Base-by-base conservation (phyloP, 108 stramenopile genomes). In the Skeletonema potamos region DNA sequence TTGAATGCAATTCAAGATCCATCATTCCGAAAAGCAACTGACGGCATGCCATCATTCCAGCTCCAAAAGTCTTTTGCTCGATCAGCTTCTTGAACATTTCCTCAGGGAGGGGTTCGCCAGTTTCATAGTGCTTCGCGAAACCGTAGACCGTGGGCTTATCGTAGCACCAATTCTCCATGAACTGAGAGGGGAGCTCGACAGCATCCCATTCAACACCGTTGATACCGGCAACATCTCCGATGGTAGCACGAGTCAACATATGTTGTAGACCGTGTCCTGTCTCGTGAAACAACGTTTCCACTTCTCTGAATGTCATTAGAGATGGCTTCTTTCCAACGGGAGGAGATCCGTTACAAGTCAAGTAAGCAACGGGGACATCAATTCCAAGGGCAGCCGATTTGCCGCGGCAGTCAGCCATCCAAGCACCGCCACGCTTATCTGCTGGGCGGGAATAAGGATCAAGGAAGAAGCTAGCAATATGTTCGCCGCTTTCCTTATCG, bases 151-250 rank as follows among this genome's bases (percentile, higher is more conserved):
- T 97, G 13, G 87, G 77, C 27, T 86, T 70, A 72, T 99, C 97
- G 82, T 97, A 98, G 77, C 96, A 96, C 97, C 97, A 99, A 73
- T 98, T 98, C 65, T 99, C 99, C 99, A 99, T 99, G 85, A 98
- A 99, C 78, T 99, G 98, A 4, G 83, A 93, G 0, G 98, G 97
- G 51, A 99, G 86, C 67, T 99, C 99, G 2, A 99, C 98, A 26
- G 99, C 99, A 85, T 99, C 99, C 98, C 98, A 98, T 62, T 73
- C 70, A 7, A 99, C 90, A 27, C 93, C 94, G 64, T 94, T 96
- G 85, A 98, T 98, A 10, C 99, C 97, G 20, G 98, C 95, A 61
- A 97, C 97, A 69, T 97, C 97, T 34, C 97, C 98, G 51, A 98
- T 87, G 10, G 90, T 79, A 9, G 96, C 95, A 1, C 70, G 82